A percentile compares a stretch with the other conserved stretches of the same genome.
phyloP scores from a whole-genome alignment of 768 basidiomycete genomes.

The Auriscalpium vulgare region DNA sequence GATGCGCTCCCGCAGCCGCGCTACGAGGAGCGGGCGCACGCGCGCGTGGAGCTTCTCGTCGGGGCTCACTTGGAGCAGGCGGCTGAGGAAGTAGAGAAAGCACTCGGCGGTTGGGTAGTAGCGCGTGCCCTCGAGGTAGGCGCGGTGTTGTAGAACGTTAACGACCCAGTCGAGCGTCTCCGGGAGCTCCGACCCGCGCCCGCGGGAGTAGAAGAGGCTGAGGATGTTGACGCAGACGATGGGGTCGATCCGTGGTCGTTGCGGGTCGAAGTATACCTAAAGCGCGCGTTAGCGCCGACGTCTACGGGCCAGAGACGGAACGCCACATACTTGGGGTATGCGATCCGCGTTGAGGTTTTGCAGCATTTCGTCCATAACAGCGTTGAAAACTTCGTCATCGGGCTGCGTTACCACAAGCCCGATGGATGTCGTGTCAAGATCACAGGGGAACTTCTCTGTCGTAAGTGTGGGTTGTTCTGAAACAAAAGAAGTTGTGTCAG shows the following conservation, averaged over 20 bases:
- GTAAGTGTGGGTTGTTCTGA: slow-evolving; percentile 29
- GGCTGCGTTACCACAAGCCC: slow-evolving; percentile 35
- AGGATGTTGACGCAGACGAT: slow-evolving; percentile 45
- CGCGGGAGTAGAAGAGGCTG: slow-evolving; percentile 41
- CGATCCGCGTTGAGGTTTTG: slow-evolving; percentile 40
- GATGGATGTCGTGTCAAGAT: slow-evolving; percentile 53
- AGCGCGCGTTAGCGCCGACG: not conserved
- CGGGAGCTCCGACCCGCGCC: slow-evolving; percentile 38
- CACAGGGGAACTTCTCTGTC: slow-evolving; percentile 42
- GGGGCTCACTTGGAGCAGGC: slow-evolving; percentile 30
- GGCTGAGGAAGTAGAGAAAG: slow-evolving; percentile 44
- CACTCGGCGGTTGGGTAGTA: slow-evolving; percentile 47
- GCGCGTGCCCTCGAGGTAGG: slow-evolving; percentile 46
- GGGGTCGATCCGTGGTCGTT: slow-evolving; percentile 44
- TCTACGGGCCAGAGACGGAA: not conserved
- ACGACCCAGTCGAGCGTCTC: slow-evolving; percentile 40
- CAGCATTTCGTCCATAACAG: slow-evolving; percentile 53
- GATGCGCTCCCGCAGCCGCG: slow-evolving; percentile 41
- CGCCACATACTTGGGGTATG: slow-evolving; percentile 26
- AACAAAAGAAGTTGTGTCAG: slow-evolving; percentile 18
- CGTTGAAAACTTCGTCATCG: slow-evolving; percentile 25
- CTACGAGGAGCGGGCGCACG: slow-evolving; percentile 33
- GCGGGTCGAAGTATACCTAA: slow-evolving; percentile 46
- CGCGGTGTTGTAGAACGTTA: slow-evolving; percentile 41
- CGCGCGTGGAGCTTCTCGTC: slow-evolving; percentile 27